A percentile compares a stretch with the other conserved stretches of the same genome.
These are phyloP conservation scores for Erodium texanum DNA, from an alignment of 441 rosid species.

Conservation along the genomic window DNA sequence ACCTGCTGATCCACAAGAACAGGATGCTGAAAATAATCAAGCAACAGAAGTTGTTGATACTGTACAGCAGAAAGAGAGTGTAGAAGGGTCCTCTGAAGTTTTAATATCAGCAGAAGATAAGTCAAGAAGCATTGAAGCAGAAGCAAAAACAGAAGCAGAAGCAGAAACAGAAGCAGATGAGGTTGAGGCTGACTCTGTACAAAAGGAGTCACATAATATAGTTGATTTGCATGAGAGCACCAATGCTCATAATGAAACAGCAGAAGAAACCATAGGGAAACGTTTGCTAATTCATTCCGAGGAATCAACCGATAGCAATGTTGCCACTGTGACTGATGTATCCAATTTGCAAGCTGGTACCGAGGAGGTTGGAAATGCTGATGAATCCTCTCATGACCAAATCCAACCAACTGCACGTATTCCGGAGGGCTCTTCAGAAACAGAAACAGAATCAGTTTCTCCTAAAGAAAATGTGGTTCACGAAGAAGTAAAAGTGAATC, in stretches of 20 bases:
- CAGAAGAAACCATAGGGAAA: slow-evolving; percentile 33
- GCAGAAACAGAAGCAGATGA: slow-evolving; percentile 26
- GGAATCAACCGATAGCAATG: slow-evolving; percentile 25
- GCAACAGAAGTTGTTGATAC: slow-evolving; percentile 25
- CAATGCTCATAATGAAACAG: slow-evolving; percentile 30
- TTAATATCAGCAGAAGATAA: slow-evolving; percentile 32
- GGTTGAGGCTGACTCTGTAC: slow-evolving; percentile 24
- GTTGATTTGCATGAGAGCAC: slow-evolving; percentile 31
- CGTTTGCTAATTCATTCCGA: slow-evolving; percentile 30
- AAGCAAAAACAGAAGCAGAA: no score
- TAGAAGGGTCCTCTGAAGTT: slow-evolving; percentile 30
- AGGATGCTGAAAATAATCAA: slow-evolving; percentile 21
- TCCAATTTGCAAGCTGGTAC: slow-evolving; percentile 28
- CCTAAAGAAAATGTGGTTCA: slow-evolving; percentile 22
- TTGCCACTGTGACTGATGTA: slow-evolving; percentile 28
- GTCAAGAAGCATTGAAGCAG: slow-evolving; percentile 28
- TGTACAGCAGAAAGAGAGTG: slow-evolving; percentile 32
- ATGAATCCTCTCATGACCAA: slow-evolving; percentile 25
- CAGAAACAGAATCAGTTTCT: slow-evolving; percentile 35
- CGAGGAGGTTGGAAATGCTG: slow-evolving; percentile 28
- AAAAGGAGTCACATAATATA: slow-evolving; percentile 27
- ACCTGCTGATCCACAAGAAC: slow-evolving; percentile 36
- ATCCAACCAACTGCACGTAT: slow-evolving; percentile 25
- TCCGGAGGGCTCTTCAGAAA: slow-evolving; percentile 37
- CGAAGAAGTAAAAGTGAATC: slow-evolving; percentile 27